A percentile compares a stretch with the other conserved stretches of the same genome.
Conservation (phyloP, 768 basidiomycete genomes). For the Kwoniella heveanensis region DNA sequence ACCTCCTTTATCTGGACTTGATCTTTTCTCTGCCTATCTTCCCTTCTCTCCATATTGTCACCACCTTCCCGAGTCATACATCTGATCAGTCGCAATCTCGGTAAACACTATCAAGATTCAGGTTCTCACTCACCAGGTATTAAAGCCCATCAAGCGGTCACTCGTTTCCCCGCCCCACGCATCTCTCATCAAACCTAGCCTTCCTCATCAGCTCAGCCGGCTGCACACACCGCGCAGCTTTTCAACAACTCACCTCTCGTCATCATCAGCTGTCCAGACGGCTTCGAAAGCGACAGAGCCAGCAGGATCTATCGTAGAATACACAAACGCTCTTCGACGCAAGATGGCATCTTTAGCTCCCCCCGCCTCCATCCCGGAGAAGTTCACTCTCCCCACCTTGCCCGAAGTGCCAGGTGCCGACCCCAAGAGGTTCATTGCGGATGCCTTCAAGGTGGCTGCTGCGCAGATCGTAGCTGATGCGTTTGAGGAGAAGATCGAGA, state of each 20-base stretch:
- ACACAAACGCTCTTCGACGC: not conserved
- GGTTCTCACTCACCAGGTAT: not conserved
- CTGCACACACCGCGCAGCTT: not conserved
- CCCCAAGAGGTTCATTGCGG: conserved; percentile 33
- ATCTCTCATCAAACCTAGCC: not conserved
- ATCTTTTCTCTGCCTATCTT: too few species aligned
- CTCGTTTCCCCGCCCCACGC: not conserved
- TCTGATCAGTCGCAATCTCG: too few species aligned
- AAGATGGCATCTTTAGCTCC: conserved; percentile 19
- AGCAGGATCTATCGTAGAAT: not conserved
- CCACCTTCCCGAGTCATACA: not conserved
- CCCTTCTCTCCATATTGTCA: too few species aligned
- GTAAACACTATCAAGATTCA: not conserved
- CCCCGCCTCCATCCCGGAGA: conserved; percentile 12
- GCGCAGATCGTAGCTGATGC: conserved; percentile 49
- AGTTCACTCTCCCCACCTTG: conserved; percentile 40
- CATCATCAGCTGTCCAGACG: too few species aligned
- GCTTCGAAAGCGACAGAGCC: too few species aligned
- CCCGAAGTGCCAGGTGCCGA: conserved; percentile 35
- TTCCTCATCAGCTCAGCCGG: not conserved
- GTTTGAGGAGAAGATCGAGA: conserved; percentile 61
- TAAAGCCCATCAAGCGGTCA: not conserved
- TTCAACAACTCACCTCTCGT: too few species aligned
- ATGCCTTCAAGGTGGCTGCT: conserved; percentile 44
- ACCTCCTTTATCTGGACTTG: not conserved